These are phyloP conservation scores for Zygnema cylindricum DNA, from an alignment of 139 green algal species.

Conservation along the genomic window DNA sequence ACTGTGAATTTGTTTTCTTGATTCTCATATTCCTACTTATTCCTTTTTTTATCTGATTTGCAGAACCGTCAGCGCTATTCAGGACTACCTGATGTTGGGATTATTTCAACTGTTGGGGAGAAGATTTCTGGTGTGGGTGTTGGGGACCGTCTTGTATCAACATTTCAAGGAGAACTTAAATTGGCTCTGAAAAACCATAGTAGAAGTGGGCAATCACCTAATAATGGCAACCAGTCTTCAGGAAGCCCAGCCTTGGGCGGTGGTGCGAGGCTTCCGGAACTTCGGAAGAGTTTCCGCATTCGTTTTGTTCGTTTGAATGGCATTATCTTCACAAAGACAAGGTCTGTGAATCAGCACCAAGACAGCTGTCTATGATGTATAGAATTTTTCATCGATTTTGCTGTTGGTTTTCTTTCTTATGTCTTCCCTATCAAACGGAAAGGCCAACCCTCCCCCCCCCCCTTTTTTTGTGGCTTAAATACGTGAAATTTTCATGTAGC, in stretches of 20 bases:
- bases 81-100: background rate
- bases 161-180: conserved; percentile 2
- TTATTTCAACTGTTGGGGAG: background rate
- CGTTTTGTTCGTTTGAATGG: conserved; percentile 48
- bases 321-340: conserved; percentile 57
- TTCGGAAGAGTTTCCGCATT: conserved; percentile 41
- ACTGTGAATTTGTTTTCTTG: background rate
- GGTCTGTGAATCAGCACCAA: background rate
- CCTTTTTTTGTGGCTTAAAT: no score
- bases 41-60: no score
- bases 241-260: no score
- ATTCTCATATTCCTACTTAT: background rate
- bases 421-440: no score
- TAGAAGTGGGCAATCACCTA: background rate
- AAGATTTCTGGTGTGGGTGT: background rate
- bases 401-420: background rate
- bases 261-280: conserved; percentile 25
- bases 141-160: conserved; percentile 21
- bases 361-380: no score
- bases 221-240: background rate
- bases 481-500: no score
- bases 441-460: no score
- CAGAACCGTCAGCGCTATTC: conserved; percentile 8
- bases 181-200: conserved; percentile 20
- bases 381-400: no score